Percentiles rank a stretch among this genome's conserved stretches.
phyloP scores from a whole-genome alignment of 2,329 filamentous ascomycete genomes.

The Aciculosporium take region DNA sequence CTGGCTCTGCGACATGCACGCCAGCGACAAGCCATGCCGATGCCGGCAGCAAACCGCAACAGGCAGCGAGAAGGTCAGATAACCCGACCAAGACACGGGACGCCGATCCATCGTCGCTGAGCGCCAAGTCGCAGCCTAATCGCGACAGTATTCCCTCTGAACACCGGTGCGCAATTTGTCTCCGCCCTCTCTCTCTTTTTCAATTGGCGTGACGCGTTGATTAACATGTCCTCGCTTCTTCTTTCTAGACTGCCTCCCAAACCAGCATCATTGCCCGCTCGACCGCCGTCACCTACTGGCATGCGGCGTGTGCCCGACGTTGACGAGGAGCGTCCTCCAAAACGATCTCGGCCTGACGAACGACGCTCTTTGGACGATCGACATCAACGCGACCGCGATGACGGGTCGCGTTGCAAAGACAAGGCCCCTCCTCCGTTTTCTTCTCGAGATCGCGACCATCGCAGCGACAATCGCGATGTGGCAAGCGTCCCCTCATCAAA shows the following conservation, averaged over 20 bases:
- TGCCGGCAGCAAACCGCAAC: conserved; percentile 1
- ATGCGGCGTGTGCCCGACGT: conserved; percentile 32
- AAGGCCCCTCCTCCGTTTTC: neutral
- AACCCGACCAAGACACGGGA: conserved; percentile 6
- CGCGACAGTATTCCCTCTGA: conserved; percentile 4
- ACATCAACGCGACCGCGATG: conserved; percentile 19
- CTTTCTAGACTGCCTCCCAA: conserved; percentile 21
- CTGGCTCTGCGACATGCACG: conserved; percentile 5
- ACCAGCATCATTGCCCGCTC: conserved; percentile 21
- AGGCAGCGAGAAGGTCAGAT: conserved; percentile 7
- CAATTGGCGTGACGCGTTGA: neutral
- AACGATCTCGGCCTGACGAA: conserved; percentile 30
- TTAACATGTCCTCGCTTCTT: neutral
- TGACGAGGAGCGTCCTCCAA: conserved; percentile 32
- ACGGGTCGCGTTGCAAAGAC: conserved; percentile 19
- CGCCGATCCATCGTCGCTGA: neutral
- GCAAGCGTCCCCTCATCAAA: conserved; percentile 7
- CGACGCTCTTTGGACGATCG: conserved; percentile 19
- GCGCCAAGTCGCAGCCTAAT: conserved; percentile 4
- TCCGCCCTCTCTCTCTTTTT: no score
- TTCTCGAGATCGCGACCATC: conserved; percentile 4
- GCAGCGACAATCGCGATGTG: conserved; percentile 6
- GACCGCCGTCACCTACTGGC: conserved; percentile 28
- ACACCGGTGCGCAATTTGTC: conserved; percentile 7
- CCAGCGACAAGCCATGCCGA: conserved; percentile 5